phyloP scores from a whole-genome alignment of 73 alveolate genomes.

The Effrenium voratum region DNA sequence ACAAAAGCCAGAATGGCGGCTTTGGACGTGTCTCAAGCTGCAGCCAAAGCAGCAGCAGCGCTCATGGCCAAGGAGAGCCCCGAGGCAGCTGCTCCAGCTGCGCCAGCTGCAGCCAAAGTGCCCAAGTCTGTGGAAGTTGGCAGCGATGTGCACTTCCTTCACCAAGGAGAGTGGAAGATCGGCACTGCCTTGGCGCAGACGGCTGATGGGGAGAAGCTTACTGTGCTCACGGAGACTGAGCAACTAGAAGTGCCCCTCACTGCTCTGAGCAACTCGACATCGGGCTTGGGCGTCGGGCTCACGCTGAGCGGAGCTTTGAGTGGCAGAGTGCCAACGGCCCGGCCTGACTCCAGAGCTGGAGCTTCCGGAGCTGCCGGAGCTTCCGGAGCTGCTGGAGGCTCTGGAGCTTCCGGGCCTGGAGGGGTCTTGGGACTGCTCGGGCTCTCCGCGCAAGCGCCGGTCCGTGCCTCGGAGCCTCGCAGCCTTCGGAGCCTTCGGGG shows the following conservation, averaged over 20 bases:
- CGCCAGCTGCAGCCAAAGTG: neutral
- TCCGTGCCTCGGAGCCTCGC: no score
- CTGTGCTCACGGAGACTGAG: neutral
- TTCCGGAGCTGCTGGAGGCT: no score
- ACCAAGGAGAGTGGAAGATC: neutral
- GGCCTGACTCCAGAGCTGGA: no score
- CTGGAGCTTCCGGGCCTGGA: no score
- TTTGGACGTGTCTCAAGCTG: constrained; percentile 22
- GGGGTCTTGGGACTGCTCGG: no score
- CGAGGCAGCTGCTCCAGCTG: neutral
- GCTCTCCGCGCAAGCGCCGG: no score
- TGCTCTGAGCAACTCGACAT: no score
- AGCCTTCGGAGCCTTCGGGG: no score
- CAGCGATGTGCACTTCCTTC: constrained; percentile 14
- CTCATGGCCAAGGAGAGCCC: constrained; percentile 1
- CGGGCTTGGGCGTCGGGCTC: no score
- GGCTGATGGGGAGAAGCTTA: constrained; percentile 7
- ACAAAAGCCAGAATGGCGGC: neutral
- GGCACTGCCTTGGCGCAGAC: constrained; percentile 29
- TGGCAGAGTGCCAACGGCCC: no score
- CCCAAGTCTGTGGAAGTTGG: neutral
- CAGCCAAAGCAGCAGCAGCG: constrained; percentile 38
- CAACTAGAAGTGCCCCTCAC: neutral
- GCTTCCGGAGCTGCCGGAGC: no score
- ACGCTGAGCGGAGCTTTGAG: no score